A percentile compares a stretch with the other conserved stretches of the same genome.
Conservation (phyloP, 1,284 basidiomycete species). For the Phenoliferia sp. region DNA sequence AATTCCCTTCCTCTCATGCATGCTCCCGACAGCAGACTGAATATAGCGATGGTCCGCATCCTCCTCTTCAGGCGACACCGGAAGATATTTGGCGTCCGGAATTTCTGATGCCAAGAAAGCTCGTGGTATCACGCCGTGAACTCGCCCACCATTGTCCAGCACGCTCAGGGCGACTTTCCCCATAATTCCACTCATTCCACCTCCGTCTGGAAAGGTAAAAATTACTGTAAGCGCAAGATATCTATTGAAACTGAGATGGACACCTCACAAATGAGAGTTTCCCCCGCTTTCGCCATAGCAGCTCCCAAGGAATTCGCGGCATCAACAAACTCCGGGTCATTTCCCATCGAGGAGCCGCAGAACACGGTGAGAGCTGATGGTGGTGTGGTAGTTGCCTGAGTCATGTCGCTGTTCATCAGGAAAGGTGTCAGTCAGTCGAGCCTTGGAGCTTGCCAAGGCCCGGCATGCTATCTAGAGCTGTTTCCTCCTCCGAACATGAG, state of each 20-base stretch:
- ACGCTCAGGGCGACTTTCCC: conserved; percentile 9
- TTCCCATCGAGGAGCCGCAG: conserved; percentile 40
- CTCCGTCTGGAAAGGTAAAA: conserved; percentile 5
- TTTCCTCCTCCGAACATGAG: no score
- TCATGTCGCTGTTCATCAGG: no score
- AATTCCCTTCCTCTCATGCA: conserved; percentile 41
- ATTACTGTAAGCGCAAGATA: background rate
- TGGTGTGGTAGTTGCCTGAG: no score
- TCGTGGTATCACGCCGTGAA: conserved; percentile 32
- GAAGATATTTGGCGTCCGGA: background rate
- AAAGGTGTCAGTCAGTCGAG: no score
- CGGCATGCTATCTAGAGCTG: no score
- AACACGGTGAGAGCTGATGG: conserved; percentile 39
- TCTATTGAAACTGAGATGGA: background rate
- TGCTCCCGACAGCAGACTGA: conserved; percentile 13
- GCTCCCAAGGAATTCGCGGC: conserved; percentile 21
- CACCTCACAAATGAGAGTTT: conserved; percentile 18
- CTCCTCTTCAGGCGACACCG: background rate
- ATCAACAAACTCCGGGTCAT: conserved; percentile 34
- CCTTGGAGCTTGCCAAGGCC: no score
- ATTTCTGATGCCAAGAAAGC: background rate
- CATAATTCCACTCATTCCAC: conserved; percentile 31
- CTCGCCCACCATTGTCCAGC: conserved; percentile 16
- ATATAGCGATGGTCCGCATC: background rate
- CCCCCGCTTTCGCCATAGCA: conserved; percentile 7